Percentiles rank a stretch among this genome's conserved stretches.
Evolutionary conservation across 2,329 filamentous ascomycete genomes (phyloP).

Genomic region (Cercospora nicotianae): DNA sequence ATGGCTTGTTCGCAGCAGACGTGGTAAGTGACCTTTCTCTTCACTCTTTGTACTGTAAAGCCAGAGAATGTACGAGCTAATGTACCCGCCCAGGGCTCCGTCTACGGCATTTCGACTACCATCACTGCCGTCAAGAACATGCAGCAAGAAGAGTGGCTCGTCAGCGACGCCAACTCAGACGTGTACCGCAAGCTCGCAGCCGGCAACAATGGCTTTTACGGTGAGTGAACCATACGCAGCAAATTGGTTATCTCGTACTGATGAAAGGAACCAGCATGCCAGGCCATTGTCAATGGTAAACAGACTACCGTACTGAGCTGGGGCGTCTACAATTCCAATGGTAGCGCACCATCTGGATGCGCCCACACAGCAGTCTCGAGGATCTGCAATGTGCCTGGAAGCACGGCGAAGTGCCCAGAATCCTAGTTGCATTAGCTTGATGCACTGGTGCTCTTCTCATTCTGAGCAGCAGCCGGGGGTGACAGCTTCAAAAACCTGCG

Average conservation of each 20-base stretch:
- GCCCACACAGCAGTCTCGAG: not conserved
- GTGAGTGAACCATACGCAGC: too few relatives aligned
- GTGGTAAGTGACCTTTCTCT: not conserved
- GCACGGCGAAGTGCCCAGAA: not conserved
- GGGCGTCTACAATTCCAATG: slow-evolving; percentile 4
- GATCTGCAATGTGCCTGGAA: slow-evolving; percentile 19
- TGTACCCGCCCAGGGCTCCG: not conserved
- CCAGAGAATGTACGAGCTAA: too few relatives aligned
- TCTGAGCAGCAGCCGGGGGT: not conserved
- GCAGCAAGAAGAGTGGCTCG: slow-evolving; percentile 16
- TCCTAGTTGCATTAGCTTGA: not conserved
- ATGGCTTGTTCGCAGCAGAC: slow-evolving; percentile 13
- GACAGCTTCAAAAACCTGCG: not conserved
- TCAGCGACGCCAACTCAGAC: not conserved
- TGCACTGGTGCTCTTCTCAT: not conserved
- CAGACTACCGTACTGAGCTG: slow-evolving; percentile 2
- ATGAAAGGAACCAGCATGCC: too few relatives aligned
- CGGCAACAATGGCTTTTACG: slow-evolving; percentile 11
- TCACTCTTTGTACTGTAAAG: too few relatives aligned
- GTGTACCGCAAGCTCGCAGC: slow-evolving; percentile 15
- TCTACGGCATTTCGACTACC: slow-evolving; percentile 13
- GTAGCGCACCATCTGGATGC: slow-evolving; percentile 13
- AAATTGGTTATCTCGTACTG: too few relatives aligned
- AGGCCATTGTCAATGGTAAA: slow-evolving; percentile 19
- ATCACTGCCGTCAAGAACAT: slow-evolving; percentile 8